Conservation (phyloP, 2,329 filamentous ascomycete species). For the Cryphonectria radicalis region DNA sequence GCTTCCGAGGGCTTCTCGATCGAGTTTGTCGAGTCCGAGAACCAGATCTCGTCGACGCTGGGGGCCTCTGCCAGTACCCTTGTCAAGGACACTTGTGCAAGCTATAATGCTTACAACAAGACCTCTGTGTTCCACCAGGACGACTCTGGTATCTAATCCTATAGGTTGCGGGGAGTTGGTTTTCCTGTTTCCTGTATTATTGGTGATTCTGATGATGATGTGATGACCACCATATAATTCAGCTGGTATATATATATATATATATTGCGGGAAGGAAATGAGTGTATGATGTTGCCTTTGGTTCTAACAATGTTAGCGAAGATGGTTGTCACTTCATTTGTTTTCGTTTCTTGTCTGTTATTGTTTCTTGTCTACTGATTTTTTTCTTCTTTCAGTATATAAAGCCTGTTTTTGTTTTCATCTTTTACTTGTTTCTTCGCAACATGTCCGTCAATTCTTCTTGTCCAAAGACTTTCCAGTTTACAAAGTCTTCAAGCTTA, state of each 20-base stretch:
- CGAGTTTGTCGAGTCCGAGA: conserved; percentile 10
- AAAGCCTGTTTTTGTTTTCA: not conserved
- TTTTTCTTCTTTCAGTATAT: not conserved
- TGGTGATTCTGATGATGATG: not conserved
- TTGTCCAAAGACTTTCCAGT: not conserved
- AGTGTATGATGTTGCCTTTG: not conserved
- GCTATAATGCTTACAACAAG: conserved; percentile 30
- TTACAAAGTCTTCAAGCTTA: not conserved
- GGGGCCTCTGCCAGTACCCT: conserved; percentile 5
- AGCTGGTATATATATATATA: not conserved
- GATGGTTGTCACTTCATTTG: not conserved
- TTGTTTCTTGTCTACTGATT: not conserved
- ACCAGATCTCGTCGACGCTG: conserved; percentile 11
- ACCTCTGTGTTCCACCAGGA: conserved; percentile 23
- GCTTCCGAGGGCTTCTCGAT: conserved; percentile 44
- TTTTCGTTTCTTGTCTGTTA: not conserved
- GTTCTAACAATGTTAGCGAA: not conserved
- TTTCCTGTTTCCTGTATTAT: not conserved
- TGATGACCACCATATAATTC: too few species aligned
- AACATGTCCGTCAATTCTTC: not conserved
- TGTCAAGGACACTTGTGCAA: conserved; percentile 31
- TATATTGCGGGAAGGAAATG: not conserved
- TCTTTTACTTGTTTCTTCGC: not conserved
- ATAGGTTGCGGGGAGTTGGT: not conserved
- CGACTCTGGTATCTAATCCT: conserved; percentile 31